Percentiles rank a stretch among this genome's conserved stretches.
Evolutionary conservation across 441 rosid species (phyloP).

Genomic region (Adansonia madagascariensis): DNA sequence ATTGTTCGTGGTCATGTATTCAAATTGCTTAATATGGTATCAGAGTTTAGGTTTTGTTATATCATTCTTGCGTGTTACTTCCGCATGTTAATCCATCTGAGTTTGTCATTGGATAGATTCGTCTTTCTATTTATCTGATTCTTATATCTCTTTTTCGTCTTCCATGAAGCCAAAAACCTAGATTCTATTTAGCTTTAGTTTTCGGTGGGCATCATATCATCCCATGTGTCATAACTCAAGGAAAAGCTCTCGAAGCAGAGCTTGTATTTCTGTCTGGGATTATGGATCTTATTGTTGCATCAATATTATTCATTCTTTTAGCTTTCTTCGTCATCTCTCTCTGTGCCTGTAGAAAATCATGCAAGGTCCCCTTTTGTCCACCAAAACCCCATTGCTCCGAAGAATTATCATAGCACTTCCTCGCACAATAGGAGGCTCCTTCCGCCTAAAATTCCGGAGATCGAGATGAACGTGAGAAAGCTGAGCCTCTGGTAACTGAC

Average conservation of each 20-base stretch:
- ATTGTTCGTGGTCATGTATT: too few relatives aligned
- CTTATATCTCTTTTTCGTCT: neutral
- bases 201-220: too few relatives aligned
- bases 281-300: conserved; percentile 52
- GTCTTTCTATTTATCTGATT: too few relatives aligned
- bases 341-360: conserved; percentile 29
- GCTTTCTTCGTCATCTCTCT: conserved; percentile 13
- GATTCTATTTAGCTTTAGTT: too few relatives aligned
- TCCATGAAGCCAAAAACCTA: neutral
- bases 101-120: too few relatives aligned
- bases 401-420: conserved; percentile 21
- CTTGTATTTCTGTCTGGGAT: conserved; percentile 23
- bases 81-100: too few relatives aligned
- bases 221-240: too few relatives aligned
- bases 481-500: conserved; percentile 35
- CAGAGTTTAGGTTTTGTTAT: too few relatives aligned
- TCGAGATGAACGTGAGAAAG: conserved; percentile 42
- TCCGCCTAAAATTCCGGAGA: conserved; percentile 32
- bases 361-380: conserved; percentile 32
- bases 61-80: too few relatives aligned
- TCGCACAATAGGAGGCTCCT: conserved; percentile 44
- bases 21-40: too few relatives aligned
- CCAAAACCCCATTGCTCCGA: conserved; percentile 34
- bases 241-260: too few relatives aligned
- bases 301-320: conserved; percentile 21